Percentiles rank a stretch among this genome's conserved stretches.
Conservation (phyloP, 2,329 filamentous ascomycete genomes). For the Arthrobotrys pseudoclavata region DNA sequence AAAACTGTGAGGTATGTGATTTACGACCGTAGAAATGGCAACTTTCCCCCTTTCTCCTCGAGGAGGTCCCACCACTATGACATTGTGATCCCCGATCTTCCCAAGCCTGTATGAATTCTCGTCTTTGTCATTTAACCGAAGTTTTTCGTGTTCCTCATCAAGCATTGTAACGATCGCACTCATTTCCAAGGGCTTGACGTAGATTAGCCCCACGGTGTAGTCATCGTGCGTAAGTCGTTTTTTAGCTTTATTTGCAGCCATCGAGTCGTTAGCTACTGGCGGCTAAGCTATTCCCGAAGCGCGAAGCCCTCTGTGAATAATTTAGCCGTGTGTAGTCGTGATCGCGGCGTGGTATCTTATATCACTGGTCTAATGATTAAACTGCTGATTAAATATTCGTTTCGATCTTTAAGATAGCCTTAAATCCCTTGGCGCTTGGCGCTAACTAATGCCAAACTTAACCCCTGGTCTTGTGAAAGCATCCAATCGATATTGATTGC, state of each 20-base stretch:
- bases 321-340: no score
- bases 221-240: slow-evolving; percentile 10
- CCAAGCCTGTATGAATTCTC: slow-evolving; percentile 27
- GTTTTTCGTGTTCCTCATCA: slow-evolving; percentile 1
- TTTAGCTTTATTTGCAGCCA: background rate
- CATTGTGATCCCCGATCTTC: slow-evolving; percentile 27
- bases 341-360: no score
- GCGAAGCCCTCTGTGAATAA: no score
- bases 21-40: background rate
- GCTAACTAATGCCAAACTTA: no score
- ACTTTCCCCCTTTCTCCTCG: slow-evolving; percentile 1
- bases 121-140: background rate
- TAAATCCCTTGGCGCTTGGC: no score
- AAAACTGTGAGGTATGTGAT: background rate
- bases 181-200: slow-evolving; percentile 17
- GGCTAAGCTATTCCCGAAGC: no score
- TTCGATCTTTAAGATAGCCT: no score
- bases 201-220: slow-evolving; percentile 28
- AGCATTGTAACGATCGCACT: slow-evolving; percentile 19
- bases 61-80: slow-evolving; percentile 25
- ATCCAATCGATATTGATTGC: no score
- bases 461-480: no score
- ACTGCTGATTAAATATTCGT: no score
- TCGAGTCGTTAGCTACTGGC: background rate
- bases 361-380: no score